phyloP scores from a whole-genome alignment of 2,329 filamentous ascomycete species.

The Ophiobolus disseminans region DNA sequence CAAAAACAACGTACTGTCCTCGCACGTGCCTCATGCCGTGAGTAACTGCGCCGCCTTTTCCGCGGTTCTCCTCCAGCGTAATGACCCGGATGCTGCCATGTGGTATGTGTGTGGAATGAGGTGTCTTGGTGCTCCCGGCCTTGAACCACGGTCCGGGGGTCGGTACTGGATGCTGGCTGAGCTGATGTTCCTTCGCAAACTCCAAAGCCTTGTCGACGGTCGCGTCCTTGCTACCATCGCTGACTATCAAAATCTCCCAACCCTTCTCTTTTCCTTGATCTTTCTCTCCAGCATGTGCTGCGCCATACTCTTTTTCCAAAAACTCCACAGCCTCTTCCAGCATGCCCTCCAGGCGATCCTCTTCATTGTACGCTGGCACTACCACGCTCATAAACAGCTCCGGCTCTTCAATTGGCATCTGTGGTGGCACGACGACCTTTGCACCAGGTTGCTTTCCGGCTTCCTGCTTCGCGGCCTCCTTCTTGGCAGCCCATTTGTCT shows the following conservation, averaged over 20 bases:
- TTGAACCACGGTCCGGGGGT: slow-evolving; percentile 61
- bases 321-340: slow-evolving; percentile 90
- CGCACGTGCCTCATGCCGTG: slow-evolving; percentile 93
- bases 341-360: slow-evolving; percentile 80
- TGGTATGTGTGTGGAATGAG: slow-evolving; percentile 63
- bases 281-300: slow-evolving; percentile 43
- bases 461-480: slow-evolving; percentile 51
- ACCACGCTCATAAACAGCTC: slow-evolving; percentile 90
- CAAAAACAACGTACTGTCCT: slow-evolving; percentile 88
- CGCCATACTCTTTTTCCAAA: slow-evolving; percentile 78
- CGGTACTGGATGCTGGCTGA: slow-evolving; percentile 51
- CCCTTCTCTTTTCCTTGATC: slow-evolving; percentile 78
- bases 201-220: slow-evolving; percentile 81
- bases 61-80: slow-evolving; percentile 79
- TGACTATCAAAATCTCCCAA: slow-evolving; percentile 92
- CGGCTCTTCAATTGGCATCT: slow-evolving; percentile 72
- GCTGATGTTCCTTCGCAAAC: slow-evolving; percentile 75
- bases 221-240: slow-evolving; percentile 84
- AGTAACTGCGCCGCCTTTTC: slow-evolving; percentile 93
- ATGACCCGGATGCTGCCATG: slow-evolving; percentile 84
- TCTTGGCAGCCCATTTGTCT: slow-evolving; percentile 72
- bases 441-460: slow-evolving; percentile 31
- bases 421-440: slow-evolving; percentile 29
- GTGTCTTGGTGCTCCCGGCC: slow-evolving; percentile 37
- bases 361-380: slow-evolving; percentile 94